Base-by-base conservation (phyloP, 306 rosid species). In the Acacia melanoxylon region DNA sequence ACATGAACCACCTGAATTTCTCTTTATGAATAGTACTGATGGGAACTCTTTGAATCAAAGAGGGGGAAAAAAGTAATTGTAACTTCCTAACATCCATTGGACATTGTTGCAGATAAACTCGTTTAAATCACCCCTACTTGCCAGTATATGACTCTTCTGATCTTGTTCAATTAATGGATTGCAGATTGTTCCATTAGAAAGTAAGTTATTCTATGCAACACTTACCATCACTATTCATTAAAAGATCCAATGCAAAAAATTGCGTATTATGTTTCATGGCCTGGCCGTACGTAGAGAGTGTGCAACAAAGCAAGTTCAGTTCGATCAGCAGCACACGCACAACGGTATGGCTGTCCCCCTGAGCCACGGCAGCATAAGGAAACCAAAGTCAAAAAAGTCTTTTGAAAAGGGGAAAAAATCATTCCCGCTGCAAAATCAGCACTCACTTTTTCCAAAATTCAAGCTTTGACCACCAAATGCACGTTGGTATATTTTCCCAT, bases 381-480 rank as follows among this genome's bases (percentile, higher is more conserved):
- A 46, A 59, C 35, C 81, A 81, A 81, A 75, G 82, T 62, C 81
- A n/a, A n/a, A 88, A 80, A 84, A 71, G 20, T 54, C 24, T 54
- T 54, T 13, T 54, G 44, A 74, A 54, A 2, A 76, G 15, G 49
- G 67, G 40, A 61, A n/a, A 52, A 15, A 83, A 67, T 51, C 54
- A 17, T 17, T 66, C 67, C 37, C 63, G 54, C 45, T 67, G 58
- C 84, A 78, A 78, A 22, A 52, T 54, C 51, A 46, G 71, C 52
- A 65, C 52, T 20, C 80, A 92, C 97, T 97, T 89, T 90, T 92
- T 88, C 98, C 98, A 73, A 87, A 94, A 87, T 94, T 86, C 45
- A 94, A 92, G 83, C 98, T 94, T 76, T 94, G 98, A 81, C 98
- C 98, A 58, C 98, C 98, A 89, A 94, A 94, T 58, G 97, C 98